Base-by-base conservation (phyloP, 331 rosid species). In the Erythrophleum ivorense region DNA sequence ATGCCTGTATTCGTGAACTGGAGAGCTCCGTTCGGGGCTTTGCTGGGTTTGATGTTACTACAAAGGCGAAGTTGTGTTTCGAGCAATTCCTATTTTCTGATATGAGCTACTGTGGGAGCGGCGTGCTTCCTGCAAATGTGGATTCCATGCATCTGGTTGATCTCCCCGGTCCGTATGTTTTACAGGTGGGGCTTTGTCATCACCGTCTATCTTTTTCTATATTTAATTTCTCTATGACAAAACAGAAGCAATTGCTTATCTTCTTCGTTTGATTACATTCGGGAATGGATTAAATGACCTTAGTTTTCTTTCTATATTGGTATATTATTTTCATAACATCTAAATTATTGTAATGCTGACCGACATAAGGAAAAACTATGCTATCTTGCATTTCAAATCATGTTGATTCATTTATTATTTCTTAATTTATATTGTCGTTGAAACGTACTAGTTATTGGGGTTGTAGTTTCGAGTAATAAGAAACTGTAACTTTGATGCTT, bases 111-210 rank as follows among this genome's bases (percentile, higher is more conserved):
- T 86, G 83, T 40, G 97, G 97, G 6, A 81, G 74, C 16, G 97
- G 97, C 5, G 78, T 86, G 60, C 95, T 95, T 45, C 98, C 98
- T 49, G 85, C 83, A 16, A 82, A 86, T 67, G 95, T 95, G 8
- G 84, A 82, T 72, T 87, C 92, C 45, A 88, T 95, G 89, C 98
- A 95, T 82, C 88, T 88, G 15, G 80, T 66, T 80, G 75, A 90
- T 81, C 97, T 95, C 69, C 86, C 97, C 0, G 98, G 98, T 52
- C 97, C 97, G 5, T 93, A 79, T 81, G 91, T 95, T 2, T 86
- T 95, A 84, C 97, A 93, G 98, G 98, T 92, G 14, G 5, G 29
- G 19, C 40, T 33, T 76, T 73, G 24, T 36, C 66, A 65, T 69
- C 34, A 64, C 7, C 8, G 6, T 68, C 14, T 2, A 54, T 73